Evolutionary conservation across 768 basidiomycete genomes (phyloP).

Genomic region (Trametes elegans): DNA sequence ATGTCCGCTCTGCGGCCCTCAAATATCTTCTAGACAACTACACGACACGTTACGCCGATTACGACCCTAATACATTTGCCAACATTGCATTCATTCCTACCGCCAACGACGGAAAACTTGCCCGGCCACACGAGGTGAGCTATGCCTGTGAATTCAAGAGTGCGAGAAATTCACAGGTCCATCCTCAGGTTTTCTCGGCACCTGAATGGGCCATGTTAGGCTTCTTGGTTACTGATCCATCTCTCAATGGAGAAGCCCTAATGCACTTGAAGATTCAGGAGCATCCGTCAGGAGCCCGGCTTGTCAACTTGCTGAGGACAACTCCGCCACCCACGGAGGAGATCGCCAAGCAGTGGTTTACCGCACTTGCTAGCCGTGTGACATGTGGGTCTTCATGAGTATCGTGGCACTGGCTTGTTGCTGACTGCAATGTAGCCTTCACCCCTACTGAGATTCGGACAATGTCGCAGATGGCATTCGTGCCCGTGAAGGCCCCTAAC

Average conservation of each 20-base stretch:
- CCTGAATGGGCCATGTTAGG: slow-evolving; percentile 72
- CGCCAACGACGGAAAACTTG: slow-evolving; percentile 46
- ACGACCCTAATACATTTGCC: slow-evolving; percentile 52
- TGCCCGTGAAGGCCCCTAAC: slow-evolving; percentile 49
- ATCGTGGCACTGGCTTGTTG: neutral
- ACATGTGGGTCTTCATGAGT: slow-evolving; percentile 42
- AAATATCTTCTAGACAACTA: slow-evolving; percentile 83
- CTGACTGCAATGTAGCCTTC: slow-evolving; percentile 47
- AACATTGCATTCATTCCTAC: slow-evolving; percentile 81
- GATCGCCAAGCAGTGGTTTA: slow-evolving; percentile 66
- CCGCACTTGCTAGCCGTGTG: slow-evolving; percentile 60
- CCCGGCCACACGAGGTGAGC: slow-evolving; percentile 66
- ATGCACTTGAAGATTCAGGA: slow-evolving; percentile 66
- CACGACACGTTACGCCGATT: slow-evolving; percentile 54
- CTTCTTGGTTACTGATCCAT: slow-evolving; percentile 64
- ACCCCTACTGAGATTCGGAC: slow-evolving; percentile 48
- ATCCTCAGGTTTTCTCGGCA: slow-evolving; percentile 72
- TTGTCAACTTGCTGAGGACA: slow-evolving; percentile 57
- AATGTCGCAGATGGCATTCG: slow-evolving; percentile 60
- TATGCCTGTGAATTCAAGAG: slow-evolving; percentile 27
- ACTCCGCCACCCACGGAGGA: slow-evolving; percentile 55
- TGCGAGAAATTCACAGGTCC: neutral
- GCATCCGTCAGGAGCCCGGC: slow-evolving; percentile 61
- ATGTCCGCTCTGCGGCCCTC: slow-evolving; percentile 60
- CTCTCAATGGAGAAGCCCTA: slow-evolving; percentile 48